Evolutionary conservation across 345 rosid genomes (phyloP), one percentile per base, ranked within the genome.

Genomic region (Populus davidiana): DNA sequence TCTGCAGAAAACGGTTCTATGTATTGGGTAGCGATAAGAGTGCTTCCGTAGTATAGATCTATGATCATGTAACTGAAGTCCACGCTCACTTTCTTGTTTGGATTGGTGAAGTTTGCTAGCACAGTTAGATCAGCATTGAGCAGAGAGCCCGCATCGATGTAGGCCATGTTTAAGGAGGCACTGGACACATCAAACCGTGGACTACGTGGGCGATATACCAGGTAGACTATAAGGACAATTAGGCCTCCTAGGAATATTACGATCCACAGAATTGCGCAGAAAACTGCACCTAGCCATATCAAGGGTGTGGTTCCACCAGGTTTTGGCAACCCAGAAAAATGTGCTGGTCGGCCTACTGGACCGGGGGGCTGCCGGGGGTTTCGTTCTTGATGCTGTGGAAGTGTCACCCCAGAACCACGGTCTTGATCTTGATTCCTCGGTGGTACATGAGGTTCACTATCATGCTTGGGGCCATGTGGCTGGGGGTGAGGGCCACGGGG

Each of bases 31-130:
- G 97, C 94, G 23, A 96, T 87, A 33, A 84, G 82, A 18, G 87
- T 86, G 69, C 73, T 82, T 74, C 90, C 91, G 27, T 88, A 88
- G 84, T 85, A 91, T 39, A 94, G 90, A 82, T 93, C 92, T 36
- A 91, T 79, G 83, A 84, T 84, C 77, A 90, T 79, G 67, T 69
- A 85, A 83, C 87, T 88, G 90, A 92, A 96, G 67, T 91, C 98
- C 69, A 92, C 86, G 0, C 80, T 84, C 73, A 88, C 91, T 80
- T 90, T 93, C 84, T 81, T 88, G 90, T 92, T 93, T 4, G 94
- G 94, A 77, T 96, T 96, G 41, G 96, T 92, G 94, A 93, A 90
- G 85, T 96, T 96, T 5, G 88, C 90, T 3, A 93, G 92, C 67
- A 96, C 12, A 0, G 85, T 77, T 23, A 96, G 74, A 83, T 92